Evolutionary conservation across 495 filamentous ascomycete genomes (phyloP), one percentile per base, ranked within the genome.

Genomic region (Penicillium psychrofluorescens): DNA sequence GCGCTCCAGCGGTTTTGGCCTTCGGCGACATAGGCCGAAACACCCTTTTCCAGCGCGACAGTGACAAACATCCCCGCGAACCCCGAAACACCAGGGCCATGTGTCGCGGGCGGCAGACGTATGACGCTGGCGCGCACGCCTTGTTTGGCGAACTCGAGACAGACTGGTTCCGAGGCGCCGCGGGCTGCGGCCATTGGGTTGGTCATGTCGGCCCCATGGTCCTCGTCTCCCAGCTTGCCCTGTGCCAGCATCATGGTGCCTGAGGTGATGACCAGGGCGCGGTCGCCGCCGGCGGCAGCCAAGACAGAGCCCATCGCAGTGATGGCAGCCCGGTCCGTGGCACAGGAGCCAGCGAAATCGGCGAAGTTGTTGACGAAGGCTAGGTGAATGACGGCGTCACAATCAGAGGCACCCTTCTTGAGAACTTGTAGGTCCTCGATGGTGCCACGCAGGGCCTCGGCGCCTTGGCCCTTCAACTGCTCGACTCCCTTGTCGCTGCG

Each of bases 321-420:
- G 22, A 77, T 61, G 11, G 71, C 67, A 1, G 35, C 44, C 2
- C 48, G 43, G 36, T 77, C 71, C 0, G 48, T 45, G 3, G 46
- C 43, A 29, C 61, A 63, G 39, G 48, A 39, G 4, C 54, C 52
- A 7, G 40, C 63, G 11, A 56, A 67, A 35, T 67, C 55, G 27
- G 48, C 48, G 50, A 70, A 75, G 39, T 71, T 62, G 44, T 68
- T 63, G 38, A 59, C 58, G 55, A 73, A 75, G 7, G 68, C 72
- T 1, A 74, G 63, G 41, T 74, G 67, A 39, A 72, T 63, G 12
- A 74, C 59, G 28, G 57, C 67, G 30, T 75, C 72, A 8, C 56
- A 61, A 9, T 50, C 43, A 7, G 49, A 41, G 35, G 64, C 67
- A 11, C 63, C 69, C 8, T 44, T 38, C 34, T 64, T 57, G 13